Percentiles rank a stretch among this genome's conserved stretches.
These are phyloP conservation scores for Zymoseptoria tritici DNA, from an alignment of 2,329 filamentous ascomycete genomes.

Conservation along the genomic window DNA sequence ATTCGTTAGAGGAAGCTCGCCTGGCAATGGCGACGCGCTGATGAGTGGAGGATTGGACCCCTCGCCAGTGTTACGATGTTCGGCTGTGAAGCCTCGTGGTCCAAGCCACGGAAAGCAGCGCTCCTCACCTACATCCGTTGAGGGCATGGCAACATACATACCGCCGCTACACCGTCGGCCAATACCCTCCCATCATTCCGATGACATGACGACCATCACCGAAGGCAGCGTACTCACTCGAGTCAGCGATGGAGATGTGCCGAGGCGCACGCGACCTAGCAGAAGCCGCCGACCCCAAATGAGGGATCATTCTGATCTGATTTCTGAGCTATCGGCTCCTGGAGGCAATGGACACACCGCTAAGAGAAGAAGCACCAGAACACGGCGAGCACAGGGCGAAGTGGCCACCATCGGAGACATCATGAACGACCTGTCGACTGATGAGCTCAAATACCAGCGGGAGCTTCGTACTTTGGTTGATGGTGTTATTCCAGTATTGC, in stretches of 20 bases:
- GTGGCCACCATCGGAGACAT: conserved; percentile 67
- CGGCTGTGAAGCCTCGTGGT: conserved; percentile 7
- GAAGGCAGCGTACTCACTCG: conserved; percentile 21
- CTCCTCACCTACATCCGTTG: conserved; percentile 53
- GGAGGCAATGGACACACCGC: conserved; percentile 58
- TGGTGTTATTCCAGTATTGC: conserved; percentile 85
- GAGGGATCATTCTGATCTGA: conserved; percentile 87
- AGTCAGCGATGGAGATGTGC: conserved; percentile 24
- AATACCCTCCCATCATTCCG: conserved; percentile 21
- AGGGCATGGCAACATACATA: conserved; percentile 37
- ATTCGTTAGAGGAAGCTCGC: conserved; percentile 9
- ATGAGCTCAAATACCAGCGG: conserved; percentile 80
- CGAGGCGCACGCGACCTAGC: conserved; percentile 48
- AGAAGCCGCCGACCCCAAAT: conserved; percentile 49
- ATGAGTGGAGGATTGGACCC: conserved; percentile 15
- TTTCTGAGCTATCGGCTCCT: conserved; percentile 79
- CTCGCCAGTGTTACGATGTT: conserved; percentile 5
- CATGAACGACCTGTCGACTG: conserved; percentile 69
- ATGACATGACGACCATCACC: conserved; percentile 21
- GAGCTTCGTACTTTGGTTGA: conserved; percentile 91
- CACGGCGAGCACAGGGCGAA: conserved; percentile 57
- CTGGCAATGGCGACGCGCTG: conserved; percentile 8
- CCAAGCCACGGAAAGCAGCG: conserved; percentile 49
- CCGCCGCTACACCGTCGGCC: not conserved
- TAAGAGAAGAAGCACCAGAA: conserved; percentile 71